Evolutionary conservation across 1,139 yeast species (phyloP).

Genomic region (Pneumocystis carinii): DNA sequence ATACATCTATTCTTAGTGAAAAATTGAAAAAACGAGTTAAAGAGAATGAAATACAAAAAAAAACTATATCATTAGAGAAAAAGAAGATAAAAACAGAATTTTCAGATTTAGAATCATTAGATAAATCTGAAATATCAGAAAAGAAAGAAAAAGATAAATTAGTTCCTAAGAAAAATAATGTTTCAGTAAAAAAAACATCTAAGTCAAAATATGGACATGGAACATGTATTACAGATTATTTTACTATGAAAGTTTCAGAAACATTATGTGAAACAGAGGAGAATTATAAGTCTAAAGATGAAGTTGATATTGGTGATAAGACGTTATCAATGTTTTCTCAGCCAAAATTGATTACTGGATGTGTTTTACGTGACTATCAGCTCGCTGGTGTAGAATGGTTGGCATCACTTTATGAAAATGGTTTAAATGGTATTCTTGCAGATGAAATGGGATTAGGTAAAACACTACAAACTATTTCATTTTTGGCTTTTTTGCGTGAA

Average conservation of each 20-base stretch:
- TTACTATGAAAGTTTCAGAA: slow-evolving; percentile 1
- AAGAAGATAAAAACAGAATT: slow-evolving; percentile 3
- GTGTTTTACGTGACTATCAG: slow-evolving; percentile 65
- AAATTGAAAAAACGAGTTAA: slow-evolving; percentile 37
- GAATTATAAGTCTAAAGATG: slow-evolving; percentile 5
- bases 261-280: slow-evolving; percentile 5
- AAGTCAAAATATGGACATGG: background rate
- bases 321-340: slow-evolving; percentile 28
- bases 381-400: slow-evolving; percentile 86
- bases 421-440: slow-evolving; percentile 84
- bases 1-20: slow-evolving; percentile 69
- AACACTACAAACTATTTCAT: slow-evolving; percentile 72
- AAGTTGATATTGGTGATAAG: background rate
- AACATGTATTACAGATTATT: slow-evolving; percentile 6
- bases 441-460: slow-evolving; percentile 98
- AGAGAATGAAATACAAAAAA: slow-evolving; percentile 25
- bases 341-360: slow-evolving; percentile 54
- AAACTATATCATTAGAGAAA: slow-evolving; percentile 14
- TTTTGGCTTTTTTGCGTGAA: slow-evolving; percentile 62
- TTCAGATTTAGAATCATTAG: slow-evolving; percentile 3
- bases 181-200: background rate
- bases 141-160: slow-evolving; percentile 14
- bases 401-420: slow-evolving; percentile 75
- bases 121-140: slow-evolving; percentile 8
- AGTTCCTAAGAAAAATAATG: background rate